Percentiles rank a stretch among this genome's conserved stretches.
Conservation (phyloP, 2,329 filamentous ascomycete genomes). For the Aaosphaeria pasadenensis region DNA sequence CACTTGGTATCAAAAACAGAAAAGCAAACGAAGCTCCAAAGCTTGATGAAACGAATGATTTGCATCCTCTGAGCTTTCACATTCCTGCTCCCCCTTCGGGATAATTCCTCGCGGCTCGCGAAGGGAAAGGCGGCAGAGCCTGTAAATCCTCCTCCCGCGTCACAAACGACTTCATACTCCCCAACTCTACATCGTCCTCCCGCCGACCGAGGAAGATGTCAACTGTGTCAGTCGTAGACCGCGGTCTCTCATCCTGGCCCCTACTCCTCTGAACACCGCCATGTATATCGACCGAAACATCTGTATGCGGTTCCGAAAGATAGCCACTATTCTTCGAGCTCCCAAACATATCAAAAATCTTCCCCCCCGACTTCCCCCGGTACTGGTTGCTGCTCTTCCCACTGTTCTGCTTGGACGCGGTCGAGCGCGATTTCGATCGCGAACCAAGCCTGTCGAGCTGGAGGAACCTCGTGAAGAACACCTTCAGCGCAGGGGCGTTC, state of each 20-base stretch:
- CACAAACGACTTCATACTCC: conserved; percentile 12
- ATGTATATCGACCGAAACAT: conserved; percentile 16
- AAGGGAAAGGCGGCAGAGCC: conserved; percentile 17
- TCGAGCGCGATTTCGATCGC: conserved; percentile 7
- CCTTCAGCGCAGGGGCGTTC: conserved; percentile 28
- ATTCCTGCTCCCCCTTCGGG: too few species aligned
- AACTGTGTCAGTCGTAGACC: conserved; percentile 8
- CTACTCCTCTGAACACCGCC: conserved; percentile 18
- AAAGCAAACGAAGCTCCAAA: too few species aligned
- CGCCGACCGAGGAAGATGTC: conserved; percentile 12
- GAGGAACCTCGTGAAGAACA: conserved; percentile 32
- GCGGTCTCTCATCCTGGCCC: conserved; percentile 7
- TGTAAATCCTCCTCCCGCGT: conserved; percentile 7
- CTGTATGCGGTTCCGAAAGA: conserved; percentile 17
- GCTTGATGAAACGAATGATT: too few species aligned
- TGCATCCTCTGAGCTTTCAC: too few species aligned
- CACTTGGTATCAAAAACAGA: too few species aligned
- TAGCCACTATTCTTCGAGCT: conserved; percentile 16
- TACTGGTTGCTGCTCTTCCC: not conserved
- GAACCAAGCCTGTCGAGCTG: conserved; percentile 15
- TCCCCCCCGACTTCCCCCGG: not conserved
- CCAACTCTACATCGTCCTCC: conserved; percentile 24
- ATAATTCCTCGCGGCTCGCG: not conserved
- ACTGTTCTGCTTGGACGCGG: conserved; percentile 1
- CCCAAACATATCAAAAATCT: conserved; percentile 8